Evolutionary conservation across 805 yeast genomes (phyloP), one percentile per base, ranked within the genome.

Genomic region (Kuraishia piskuri): DNA sequence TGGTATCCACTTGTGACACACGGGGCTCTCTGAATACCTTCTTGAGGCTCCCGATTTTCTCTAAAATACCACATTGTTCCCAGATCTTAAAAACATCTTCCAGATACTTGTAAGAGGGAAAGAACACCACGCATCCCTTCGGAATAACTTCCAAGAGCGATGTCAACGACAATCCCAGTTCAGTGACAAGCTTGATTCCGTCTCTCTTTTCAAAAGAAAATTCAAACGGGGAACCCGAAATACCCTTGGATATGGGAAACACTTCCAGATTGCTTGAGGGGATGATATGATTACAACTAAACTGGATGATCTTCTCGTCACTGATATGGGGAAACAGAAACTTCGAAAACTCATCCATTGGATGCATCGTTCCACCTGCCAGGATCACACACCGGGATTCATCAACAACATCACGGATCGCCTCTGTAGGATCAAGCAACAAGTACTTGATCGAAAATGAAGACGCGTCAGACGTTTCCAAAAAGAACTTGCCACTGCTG

Each of bases 231-330:
- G 36, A 45, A 0, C 57, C 55, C 1, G 55, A 57, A 14, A n/a
- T n/a, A 6, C 65, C 63, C 0, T 62, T 57, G 0, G 66, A 61
- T 2, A 88, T 63, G 0, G 86, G 78, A 55, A 78, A 78, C 0
- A 86, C 92, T 7, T 76, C 69, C 47, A 91, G 68, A 60, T 89
- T 88, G 3, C 74, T 72, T 37, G 77, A 72, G 0, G 96, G 95
- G 14, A 91, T 86, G 7, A 92, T 80, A 68, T 91, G 98, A 45
- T 87, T 89, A 70, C 97, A 91, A 2, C 83, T 74, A 61, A 88
- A 86, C 25, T 70, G 73, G 23, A 73, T 68, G 8, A 88, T 74
- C 47, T 76, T 58, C 0, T 66, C 61, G 0, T 61, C 53, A 0
- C 67, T 57, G 2, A 86, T 53, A 47, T 79, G 75, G 0, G 96